A percentile compares a stretch with the other conserved stretches of the same genome.
Conservation (phyloP, 1,139 yeast species). For the Yamadazyma oceani region DNA sequence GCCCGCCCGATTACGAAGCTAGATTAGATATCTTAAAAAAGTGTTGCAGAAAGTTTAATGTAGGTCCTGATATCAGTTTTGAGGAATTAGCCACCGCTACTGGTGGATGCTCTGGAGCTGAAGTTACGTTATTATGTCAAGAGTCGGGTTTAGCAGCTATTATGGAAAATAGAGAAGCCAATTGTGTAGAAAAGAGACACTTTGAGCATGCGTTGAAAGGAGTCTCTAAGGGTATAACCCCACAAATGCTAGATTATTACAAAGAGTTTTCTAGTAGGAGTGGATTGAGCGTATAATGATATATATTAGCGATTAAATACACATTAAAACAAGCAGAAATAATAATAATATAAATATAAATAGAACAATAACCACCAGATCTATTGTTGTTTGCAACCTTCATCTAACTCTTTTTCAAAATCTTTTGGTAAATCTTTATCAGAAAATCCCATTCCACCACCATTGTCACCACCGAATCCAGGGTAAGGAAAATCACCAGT, state of each 20-base stretch:
- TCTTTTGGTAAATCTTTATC: slow-evolving; percentile 48
- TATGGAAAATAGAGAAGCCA: slow-evolving; percentile 66
- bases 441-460: slow-evolving; percentile 37
- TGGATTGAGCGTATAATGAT: slow-evolving; percentile 30
- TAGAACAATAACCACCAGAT: too few relatives aligned
- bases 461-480: slow-evolving; percentile 46
- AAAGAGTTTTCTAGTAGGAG: slow-evolving; percentile 56
- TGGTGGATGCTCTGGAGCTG: slow-evolving; percentile 96
- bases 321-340: slow-evolving; percentile 4
- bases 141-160: slow-evolving; percentile 94
- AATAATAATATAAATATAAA: slow-evolving; percentile 1
- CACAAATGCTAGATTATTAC: slow-evolving; percentile 79
- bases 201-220: slow-evolving; percentile 69
- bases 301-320: slow-evolving; percentile 3
- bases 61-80: slow-evolving; percentile 46
- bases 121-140: slow-evolving; percentile 85
- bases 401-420: slow-evolving; percentile 46
- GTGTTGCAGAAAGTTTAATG: slow-evolving; percentile 55
- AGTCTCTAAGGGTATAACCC: slow-evolving; percentile 75
- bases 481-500: slow-evolving; percentile 62
- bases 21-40: slow-evolving; percentile 73
- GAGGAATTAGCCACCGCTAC: slow-evolving; percentile 58
- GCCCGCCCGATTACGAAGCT: slow-evolving; percentile 84
- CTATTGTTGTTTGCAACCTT: slow-evolving; percentile 34
- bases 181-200: slow-evolving; percentile 57